Base-by-base conservation (phyloP, 768 basidiomycete species). In the Rhizopogon rudus region DNA sequence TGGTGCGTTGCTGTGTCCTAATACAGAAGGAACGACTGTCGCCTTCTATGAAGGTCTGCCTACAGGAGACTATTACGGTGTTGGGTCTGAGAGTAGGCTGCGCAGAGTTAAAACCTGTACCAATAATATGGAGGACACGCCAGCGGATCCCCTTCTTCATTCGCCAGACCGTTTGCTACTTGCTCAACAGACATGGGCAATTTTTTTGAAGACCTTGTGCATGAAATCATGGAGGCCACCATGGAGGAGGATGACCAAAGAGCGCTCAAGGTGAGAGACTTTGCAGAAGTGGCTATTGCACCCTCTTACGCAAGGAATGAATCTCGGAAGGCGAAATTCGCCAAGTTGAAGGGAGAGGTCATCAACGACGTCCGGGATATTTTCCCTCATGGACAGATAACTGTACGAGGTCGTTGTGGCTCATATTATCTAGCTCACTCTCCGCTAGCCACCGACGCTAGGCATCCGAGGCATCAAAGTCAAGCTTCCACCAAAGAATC, bases 201-300 rank as follows among this genome's bases (percentile, higher is more conserved):
- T 43, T 68, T 70, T 45, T 60, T 67, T 22, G 68, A 70, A 56
- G 68, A 67, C 57, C 60, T 67, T 13, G 56, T 45, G 4, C 63
- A 70, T 31, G n/a, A 46, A 3, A 43, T 66, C 31, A 43, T 67
- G 5, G 56, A 67, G 44, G 45, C 45, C 3, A 59, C 64, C 37
- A 28, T 67, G 54, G 61, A 61, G 3, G 56, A 31, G 5, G 60
- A 68, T 6, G 66, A 67, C 42, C 63, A 67, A 44, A 54, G 33
- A 3, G 64, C 56, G n/a, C 48, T 67, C 14, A 70, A 60, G 58
- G 66, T 68, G 17, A 46, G 56, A 8, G n/a, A 25, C 20, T 20
- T 49, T 49, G 20, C 20, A 20, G 9, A 37, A 22, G 35, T 37
- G 20, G 14, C 16, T 22, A 16, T 16, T 37, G 22, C 14, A 35